Percentiles rank a stretch among this genome's conserved stretches.
phyloP scores from a whole-genome alignment of 2,329 filamentous ascomycete genomes.

The Penicillium crustosum region DNA sequence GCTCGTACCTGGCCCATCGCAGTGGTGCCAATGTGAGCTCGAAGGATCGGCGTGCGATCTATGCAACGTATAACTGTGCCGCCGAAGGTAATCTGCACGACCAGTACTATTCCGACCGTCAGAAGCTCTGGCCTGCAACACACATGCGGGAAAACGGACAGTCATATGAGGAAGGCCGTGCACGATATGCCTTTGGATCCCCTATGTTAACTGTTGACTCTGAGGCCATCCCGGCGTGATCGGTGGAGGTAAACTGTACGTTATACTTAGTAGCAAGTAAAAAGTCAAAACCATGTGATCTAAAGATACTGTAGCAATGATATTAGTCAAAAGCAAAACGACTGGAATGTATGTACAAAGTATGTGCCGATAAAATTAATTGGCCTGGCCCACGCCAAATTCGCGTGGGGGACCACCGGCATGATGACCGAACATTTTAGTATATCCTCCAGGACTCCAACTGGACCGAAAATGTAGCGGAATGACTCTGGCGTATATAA shows the following conservation, averaged over 20 bases:
- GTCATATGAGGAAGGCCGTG: conserved; percentile 36
- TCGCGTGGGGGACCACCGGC: too few relatives aligned
- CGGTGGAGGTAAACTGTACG: too few relatives aligned
- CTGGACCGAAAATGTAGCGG: not conserved
- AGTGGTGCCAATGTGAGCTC: conserved; percentile 38
- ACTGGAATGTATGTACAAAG: not conserved
- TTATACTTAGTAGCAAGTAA: not conserved
- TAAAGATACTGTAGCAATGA: not conserved
- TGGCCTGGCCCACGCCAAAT: not conserved
- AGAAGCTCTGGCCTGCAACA: conserved; percentile 43
- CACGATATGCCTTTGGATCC: conserved; percentile 40
- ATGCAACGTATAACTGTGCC: too few relatives aligned
- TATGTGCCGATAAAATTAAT: not conserved
- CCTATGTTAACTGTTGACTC: conserved; percentile 41
- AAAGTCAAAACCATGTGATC: not conserved
- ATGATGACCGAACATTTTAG: not conserved
- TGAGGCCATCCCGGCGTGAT: conserved; percentile 1
- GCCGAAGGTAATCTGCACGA: conserved; percentile 32
- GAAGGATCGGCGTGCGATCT: conserved; percentile 18
- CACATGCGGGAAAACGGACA: conserved; percentile 39
- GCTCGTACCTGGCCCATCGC: conserved; percentile 21
- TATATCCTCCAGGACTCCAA: not conserved
- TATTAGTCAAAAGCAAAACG: not conserved
- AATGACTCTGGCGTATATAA: not conserved
- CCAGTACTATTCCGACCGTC: conserved; percentile 44